A percentile compares a stretch with the other conserved stretches of the same genome.
Conservation (phyloP, 371 early-diverging fungal genomes). For the Mucor lusitanicus region DNA sequence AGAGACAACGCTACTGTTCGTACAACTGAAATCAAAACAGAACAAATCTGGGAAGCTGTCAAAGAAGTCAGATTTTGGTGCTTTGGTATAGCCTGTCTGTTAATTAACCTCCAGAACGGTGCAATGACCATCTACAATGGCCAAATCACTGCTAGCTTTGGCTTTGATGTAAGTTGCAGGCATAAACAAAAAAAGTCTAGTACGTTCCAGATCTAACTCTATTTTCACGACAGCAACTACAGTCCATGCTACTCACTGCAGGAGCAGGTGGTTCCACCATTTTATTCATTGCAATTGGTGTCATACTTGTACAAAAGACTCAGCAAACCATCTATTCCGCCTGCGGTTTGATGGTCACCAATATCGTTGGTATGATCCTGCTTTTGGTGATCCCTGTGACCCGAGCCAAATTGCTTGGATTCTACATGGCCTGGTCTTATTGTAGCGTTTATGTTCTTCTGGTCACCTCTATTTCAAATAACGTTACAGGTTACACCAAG, state of each 20-base stretch:
- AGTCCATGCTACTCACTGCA: constrained; percentile 33
- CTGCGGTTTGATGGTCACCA: constrained; percentile 24
- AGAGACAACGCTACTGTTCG: constrained; percentile 42
- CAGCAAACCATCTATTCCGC: constrained; percentile 30
- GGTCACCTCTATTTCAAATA: constrained; percentile 27
- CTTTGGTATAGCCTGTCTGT: constrained; percentile 27
- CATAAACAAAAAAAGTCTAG: not conserved
- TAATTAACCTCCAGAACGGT: constrained; percentile 40
- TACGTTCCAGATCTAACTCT: not conserved
- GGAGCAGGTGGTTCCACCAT: constrained; percentile 34
- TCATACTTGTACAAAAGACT: constrained; percentile 16
- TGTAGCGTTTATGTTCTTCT: constrained; percentile 24
- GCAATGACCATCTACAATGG: constrained; percentile 39
- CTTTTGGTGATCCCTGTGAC: constrained; percentile 31
- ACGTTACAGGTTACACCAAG: constrained; percentile 37
- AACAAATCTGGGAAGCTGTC: constrained; percentile 40
- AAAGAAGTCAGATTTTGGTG: constrained; percentile 36
- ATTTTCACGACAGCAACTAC: constrained; percentile 17
- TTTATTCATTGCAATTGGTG: constrained; percentile 26
- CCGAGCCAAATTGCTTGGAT: constrained; percentile 32
- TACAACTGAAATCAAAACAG: constrained; percentile 29
- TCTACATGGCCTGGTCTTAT: constrained; percentile 30
- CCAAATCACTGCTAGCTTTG: constrained; percentile 33
- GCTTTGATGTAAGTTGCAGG: constrained; percentile 33
- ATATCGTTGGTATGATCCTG: constrained; percentile 36